These are phyloP conservation scores for Solanum chmielewskii DNA, from an alignment of 257 asterid species.

Conservation along the genomic window DNA sequence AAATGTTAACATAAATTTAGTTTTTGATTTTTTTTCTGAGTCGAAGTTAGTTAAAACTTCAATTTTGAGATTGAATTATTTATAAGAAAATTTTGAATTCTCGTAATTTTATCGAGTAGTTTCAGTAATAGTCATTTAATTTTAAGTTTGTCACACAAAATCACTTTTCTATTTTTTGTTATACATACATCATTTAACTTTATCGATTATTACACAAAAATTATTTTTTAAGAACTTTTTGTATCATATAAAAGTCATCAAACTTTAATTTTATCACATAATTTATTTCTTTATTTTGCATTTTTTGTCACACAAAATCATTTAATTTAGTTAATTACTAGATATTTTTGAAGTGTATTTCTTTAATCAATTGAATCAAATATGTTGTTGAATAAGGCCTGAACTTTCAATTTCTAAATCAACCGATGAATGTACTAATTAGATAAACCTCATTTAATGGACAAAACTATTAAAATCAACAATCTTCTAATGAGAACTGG, in stretches of 20 bases:
- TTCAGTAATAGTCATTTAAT: too few relatives aligned
- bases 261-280: not conserved
- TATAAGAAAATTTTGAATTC: not conserved
- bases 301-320: not conserved
- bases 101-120: not conserved
- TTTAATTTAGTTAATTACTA: not conserved
- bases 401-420: not conserved
- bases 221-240: too few relatives aligned
- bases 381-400: not conserved
- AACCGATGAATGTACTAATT: too few relatives aligned
- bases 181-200: not conserved
- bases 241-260: not conserved
- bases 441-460: not conserved
- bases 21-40: not conserved
- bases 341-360: not conserved
- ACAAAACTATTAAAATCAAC: too few relatives aligned
- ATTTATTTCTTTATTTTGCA: too few relatives aligned
- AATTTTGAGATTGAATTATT: not conserved
- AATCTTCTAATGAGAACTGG: not conserved
- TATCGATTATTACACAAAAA: too few relatives aligned
- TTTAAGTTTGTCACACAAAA: not conserved
- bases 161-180: not conserved
- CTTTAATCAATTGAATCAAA: not conserved
- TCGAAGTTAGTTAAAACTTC: not conserved
- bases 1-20: not conserved